phyloP scores from a whole-genome alignment of 495 filamentous ascomycete genomes.

The Penicillium riverlandense region DNA sequence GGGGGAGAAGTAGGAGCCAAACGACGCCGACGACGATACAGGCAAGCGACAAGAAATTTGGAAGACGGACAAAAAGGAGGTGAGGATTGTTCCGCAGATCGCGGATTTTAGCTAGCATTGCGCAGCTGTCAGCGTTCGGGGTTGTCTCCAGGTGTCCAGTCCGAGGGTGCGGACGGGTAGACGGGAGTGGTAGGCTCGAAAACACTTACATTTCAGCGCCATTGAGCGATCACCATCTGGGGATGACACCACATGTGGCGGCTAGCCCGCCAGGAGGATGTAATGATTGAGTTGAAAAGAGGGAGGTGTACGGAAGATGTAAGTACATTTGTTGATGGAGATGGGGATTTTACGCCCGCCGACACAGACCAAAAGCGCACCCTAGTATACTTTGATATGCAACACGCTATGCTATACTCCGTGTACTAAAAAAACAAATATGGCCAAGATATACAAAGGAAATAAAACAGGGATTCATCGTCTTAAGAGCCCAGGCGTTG shows the following conservation, averaged over 20 bases:
- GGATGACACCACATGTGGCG: constrained; percentile 7
- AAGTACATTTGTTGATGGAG: constrained; percentile 11
- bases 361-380: constrained; percentile 15
- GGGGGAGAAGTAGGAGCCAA: constrained; percentile 89
- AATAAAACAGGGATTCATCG: constrained; percentile 7
- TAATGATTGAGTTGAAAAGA: constrained; percentile 2
- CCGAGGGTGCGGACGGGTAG: background rate
- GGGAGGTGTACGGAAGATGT: background rate
- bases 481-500: constrained; percentile 60
- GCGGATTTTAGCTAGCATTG: constrained; percentile 31
- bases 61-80: constrained; percentile 33
- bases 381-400: constrained; percentile 6
- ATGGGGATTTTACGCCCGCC: constrained; percentile 19
- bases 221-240: constrained; percentile 22
- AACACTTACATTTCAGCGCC: constrained; percentile 37
- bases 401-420: constrained; percentile 20
- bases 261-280: constrained; percentile 5
- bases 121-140: constrained; percentile 11
- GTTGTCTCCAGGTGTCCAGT: constrained; percentile 11
- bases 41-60: constrained; percentile 60
- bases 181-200: background rate
- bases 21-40: constrained; percentile 82
- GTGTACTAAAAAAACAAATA: constrained; percentile 6
- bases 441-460: constrained; percentile 31
- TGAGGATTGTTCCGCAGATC: constrained; percentile 37